Evolutionary conservation across 2,329 filamentous ascomycete species (phyloP).

Genomic region (Trichocomaceae sp.): DNA sequence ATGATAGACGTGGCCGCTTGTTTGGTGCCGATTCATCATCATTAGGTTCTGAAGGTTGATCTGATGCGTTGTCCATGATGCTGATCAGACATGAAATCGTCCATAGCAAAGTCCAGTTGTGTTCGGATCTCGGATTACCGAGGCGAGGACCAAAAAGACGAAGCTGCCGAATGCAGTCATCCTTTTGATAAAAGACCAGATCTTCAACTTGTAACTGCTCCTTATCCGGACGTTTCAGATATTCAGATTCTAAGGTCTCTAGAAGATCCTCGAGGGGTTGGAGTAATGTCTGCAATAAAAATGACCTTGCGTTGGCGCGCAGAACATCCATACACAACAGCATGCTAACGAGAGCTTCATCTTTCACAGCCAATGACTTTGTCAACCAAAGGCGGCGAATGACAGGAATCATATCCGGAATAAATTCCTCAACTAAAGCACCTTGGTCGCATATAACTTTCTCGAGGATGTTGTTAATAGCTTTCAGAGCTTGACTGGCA

Average conservation of each 20-base stretch:
- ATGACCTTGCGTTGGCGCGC: constrained; percentile 34
- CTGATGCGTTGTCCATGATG: constrained; percentile 26
- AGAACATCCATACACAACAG: constrained; percentile 59
- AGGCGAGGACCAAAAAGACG: constrained; percentile 32
- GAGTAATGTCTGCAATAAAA: constrained; percentile 34
- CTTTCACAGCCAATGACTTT: constrained; percentile 60
- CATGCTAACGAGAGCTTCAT: constrained; percentile 70
- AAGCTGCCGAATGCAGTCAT: constrained; percentile 29
- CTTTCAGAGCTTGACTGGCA: constrained; percentile 65
- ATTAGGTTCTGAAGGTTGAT: constrained; percentile 9
- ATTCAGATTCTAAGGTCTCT: constrained; percentile 70
- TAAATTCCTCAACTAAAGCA: constrained; percentile 53
- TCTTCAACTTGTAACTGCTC: constrained; percentile 74
- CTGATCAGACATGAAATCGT: constrained; percentile 36
- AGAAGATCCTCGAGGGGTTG: constrained; percentile 57
- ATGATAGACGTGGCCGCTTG: constrained; percentile 34
- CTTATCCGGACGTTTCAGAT: constrained; percentile 62
- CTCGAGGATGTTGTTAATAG: constrained; percentile 65
- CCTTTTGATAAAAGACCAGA: constrained; percentile 49
- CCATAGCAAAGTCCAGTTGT: constrained; percentile 37
- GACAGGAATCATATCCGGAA: constrained; percentile 60
- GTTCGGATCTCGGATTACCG: constrained; percentile 30
- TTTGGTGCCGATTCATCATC: constrained; percentile 17
- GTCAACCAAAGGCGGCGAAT: constrained; percentile 71
- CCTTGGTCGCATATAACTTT: constrained; percentile 63